Conservation (phyloP, 164 flowering plant genomes). For the Vitis riparia region DNA sequence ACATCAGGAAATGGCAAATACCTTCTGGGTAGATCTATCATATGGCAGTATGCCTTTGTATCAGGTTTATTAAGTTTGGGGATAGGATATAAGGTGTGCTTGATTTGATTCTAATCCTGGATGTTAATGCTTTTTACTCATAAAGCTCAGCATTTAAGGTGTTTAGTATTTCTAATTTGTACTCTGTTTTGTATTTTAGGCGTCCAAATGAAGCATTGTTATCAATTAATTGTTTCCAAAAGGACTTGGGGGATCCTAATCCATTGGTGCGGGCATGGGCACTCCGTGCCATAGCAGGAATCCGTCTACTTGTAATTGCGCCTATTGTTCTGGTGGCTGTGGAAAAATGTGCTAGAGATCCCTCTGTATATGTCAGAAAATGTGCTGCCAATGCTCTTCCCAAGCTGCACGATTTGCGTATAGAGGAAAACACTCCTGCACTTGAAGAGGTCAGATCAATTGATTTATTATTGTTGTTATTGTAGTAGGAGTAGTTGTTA, state of each 20-base stretch:
- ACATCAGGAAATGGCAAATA: neutral
- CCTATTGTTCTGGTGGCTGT: constrained; percentile 88
- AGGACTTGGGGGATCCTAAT: constrained; percentile 90
- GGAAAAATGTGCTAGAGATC: constrained; percentile 88
- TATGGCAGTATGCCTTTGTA: neutral
- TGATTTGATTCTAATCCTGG: neutral
- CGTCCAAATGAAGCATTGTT: constrained; percentile 97
- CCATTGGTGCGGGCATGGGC: constrained; percentile 99
- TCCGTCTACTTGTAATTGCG: constrained; percentile 85
- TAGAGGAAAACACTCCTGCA: constrained; percentile 65
- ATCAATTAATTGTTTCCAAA: constrained; percentile 95
- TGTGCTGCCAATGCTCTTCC: constrained; percentile 99
- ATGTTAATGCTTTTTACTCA: neutral
- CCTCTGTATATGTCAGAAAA: constrained; percentile 92
- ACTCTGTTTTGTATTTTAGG: constrained; percentile 41
- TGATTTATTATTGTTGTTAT: neutral
- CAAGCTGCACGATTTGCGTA: constrained; percentile 81
- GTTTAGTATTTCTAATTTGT: constrained; percentile 1
- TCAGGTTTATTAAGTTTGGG: neutral
- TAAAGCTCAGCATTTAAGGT: neutral
- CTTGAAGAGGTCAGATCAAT: constrained; percentile 73
- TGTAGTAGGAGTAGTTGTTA: neutral
- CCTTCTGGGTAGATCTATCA: neutral
- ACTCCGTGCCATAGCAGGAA: constrained; percentile 98
- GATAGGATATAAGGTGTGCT: neutral